Percentiles rank a stretch among this genome's conserved stretches.
phyloP scores from a whole-genome alignment of 352 stramenopile species.

The Stephanocyclus meneghinianus region DNA sequence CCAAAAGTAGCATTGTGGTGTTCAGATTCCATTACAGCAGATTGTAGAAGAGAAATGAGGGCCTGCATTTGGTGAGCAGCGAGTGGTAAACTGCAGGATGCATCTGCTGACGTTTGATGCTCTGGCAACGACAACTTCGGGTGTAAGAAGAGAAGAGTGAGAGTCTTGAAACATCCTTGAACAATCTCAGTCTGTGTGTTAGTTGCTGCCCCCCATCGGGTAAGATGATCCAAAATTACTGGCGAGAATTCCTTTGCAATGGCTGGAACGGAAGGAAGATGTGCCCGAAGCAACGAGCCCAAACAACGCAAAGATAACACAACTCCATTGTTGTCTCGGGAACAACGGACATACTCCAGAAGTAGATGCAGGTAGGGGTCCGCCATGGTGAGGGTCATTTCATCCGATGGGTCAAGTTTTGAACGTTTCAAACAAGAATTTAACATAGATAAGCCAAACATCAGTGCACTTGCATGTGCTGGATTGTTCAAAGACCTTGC shows the following conservation, averaged over 20 bases:
- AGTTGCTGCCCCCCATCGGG: conserved; percentile 86
- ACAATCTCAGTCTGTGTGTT: conserved; percentile 93
- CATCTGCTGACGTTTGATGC: conserved; percentile 53
- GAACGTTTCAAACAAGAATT: conserved; percentile 79
- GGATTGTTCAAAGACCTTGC: conserved; percentile 72
- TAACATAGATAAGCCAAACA: conserved; percentile 81
- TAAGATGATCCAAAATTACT: conserved; percentile 89
- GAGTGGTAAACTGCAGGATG: conserved; percentile 32
- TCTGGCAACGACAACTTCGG: conserved; percentile 69
- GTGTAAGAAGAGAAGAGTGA: conserved; percentile 88
- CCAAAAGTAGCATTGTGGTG: conserved; percentile 93
- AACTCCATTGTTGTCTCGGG: conserved; percentile 89
- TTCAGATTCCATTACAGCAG: conserved; percentile 89
- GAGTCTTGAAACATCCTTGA: conserved; percentile 91
- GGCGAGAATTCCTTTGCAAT: conserved; percentile 86
- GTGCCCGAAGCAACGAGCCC: conserved; percentile 86
- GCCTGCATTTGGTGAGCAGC: conserved; percentile 83
- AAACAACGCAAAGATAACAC: conserved; percentile 92
- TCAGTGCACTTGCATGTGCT: conserved; percentile 73
- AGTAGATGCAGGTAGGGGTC: conserved; percentile 91
- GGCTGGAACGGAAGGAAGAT: conserved; percentile 88
- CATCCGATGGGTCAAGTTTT: conserved; percentile 56
- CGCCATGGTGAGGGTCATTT: conserved; percentile 76
- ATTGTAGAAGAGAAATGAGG: conserved; percentile 90
- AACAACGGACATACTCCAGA: conserved; percentile 88